Evolutionary conservation across 2,329 filamentous ascomycete species (phyloP), one percentile per base, ranked within the genome.

Genomic region (Verticillium isaacii): DNA sequence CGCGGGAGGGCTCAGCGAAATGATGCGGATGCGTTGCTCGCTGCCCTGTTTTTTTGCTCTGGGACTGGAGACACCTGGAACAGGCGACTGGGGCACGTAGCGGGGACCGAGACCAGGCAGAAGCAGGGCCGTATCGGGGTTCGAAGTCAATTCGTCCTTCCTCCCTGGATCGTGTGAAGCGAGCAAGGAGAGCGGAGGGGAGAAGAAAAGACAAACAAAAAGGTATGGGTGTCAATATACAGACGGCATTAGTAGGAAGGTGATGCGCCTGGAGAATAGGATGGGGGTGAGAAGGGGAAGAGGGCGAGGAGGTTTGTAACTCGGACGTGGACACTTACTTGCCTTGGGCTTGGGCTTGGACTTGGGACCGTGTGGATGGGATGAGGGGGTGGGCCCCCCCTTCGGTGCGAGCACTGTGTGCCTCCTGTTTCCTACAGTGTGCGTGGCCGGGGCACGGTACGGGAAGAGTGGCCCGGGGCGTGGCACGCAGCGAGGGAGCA

Each of bases 241-340:
- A 65, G 65, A 54, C 64, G 56, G 64, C 64, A 65, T 64, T 62
- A 63, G 64, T 66, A 65, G 58, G 61, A 58, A 58, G 60, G 62
- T 41, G 64, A 64, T 65, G 64, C 62, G 62, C 64, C 61, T 64
- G 65, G 65, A 65, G 64, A 66, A 66, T 58, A 61, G 64, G 63
- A 66, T 63, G 63, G 56, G 58, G 60, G 58, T 55, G 19, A 39
- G 41, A 60, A 56, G 60, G 58, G 45, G 50, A 14, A 57, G 41
- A 52, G 41, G 56, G 58, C 36, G 39, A 57, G 58, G 60, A 57
- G 56, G 19, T 52, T 52, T 52, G 19, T 25, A 9, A 29, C 19
- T 52, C 23, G 45, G 45, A 29, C 19, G 45, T 52, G 45, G 45
- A 23, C n/a, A 36, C 34, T 36, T 36, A 36, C 34, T 36, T 36